These are phyloP conservation scores for Lodderomyces oxycetoniae DNA, from an alignment of 1,139 yeast species.

Conservation along the genomic window DNA sequence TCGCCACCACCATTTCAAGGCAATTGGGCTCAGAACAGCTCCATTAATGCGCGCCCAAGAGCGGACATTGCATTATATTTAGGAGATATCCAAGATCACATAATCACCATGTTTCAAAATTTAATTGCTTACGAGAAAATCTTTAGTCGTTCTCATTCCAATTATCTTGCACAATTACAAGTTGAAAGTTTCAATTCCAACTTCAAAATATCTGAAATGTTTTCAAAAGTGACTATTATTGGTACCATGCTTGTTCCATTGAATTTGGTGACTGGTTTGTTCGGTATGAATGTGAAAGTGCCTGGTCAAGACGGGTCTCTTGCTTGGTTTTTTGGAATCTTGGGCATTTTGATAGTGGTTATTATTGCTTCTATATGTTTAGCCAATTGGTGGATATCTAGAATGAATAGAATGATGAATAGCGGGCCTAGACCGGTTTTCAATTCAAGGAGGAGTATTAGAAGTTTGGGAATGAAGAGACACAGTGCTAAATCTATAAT, in stretches of 20 bases:
- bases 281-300: conserved; percentile 92
- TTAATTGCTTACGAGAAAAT: conserved; percentile 87
- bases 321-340: conserved; percentile 35
- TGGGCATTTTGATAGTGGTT: conserved; percentile 34
- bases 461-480: conserved; percentile 41
- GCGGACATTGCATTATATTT: conserved; percentile 82
- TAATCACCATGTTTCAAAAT: conserved; percentile 91
- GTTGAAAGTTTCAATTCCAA: conserved; percentile 86
- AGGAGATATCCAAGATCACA: conserved; percentile 98
- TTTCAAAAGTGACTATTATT: conserved; percentile 81
- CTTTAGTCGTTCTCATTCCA: conserved; percentile 85
- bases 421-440: conserved; percentile 14
- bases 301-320: conserved; percentile 56
- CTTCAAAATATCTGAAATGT: conserved; percentile 77
- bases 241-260: conserved; percentile 91
- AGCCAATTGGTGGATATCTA: conserved; percentile 37
- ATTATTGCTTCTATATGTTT: conserved; percentile 24
- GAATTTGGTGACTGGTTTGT: conserved; percentile 85
- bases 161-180: conserved; percentile 89
- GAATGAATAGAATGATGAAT: conserved; percentile 15
- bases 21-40: conserved; percentile 10
- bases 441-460: conserved; percentile 34
- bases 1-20: conserved; percentile 5
- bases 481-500: conserved; percentile 32
- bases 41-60: conserved; percentile 55